phyloP scores from a whole-genome alignment of 257 asterid species.

The Nicotiana tabacum region DNA sequence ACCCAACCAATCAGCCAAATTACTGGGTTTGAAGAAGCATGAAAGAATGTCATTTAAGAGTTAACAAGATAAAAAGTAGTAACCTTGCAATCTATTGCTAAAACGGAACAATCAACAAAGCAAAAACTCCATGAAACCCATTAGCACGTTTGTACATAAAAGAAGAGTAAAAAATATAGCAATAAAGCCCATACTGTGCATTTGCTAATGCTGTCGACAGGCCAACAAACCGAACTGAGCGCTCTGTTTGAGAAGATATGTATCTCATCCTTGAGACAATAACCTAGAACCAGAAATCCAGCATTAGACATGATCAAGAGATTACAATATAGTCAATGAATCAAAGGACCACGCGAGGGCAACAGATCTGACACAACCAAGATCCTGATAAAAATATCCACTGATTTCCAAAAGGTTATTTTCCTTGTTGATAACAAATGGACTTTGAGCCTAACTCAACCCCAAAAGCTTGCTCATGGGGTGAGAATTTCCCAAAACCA shows the following conservation, averaged over 20 bases:
- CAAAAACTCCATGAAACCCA: background rate
- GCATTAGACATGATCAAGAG: constrained; percentile 9
- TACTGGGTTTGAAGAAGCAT: constrained; percentile 41
- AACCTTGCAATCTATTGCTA: background rate
- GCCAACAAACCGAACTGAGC: constrained; percentile 85
- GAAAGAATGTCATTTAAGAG: background rate
- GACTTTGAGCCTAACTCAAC: too few species aligned
- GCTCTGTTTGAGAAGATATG: constrained; percentile 96
- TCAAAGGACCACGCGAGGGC: background rate
- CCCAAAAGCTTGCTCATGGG: too few species aligned
- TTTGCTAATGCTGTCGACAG: constrained; percentile 98
- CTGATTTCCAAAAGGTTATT: too few species aligned
- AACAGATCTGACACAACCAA: too few species aligned
- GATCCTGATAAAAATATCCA: too few species aligned
- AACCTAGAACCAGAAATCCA: constrained; percentile 45
- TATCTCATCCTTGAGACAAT: constrained; percentile 99
- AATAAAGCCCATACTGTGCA: constrained; percentile 54
- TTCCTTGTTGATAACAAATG: too few species aligned
- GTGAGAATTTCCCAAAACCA: too few species aligned
- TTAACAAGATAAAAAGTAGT: background rate
- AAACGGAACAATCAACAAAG: background rate
- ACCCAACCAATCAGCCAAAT: constrained; percentile 98
- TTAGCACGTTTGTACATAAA: background rate
- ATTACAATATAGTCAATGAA: background rate
- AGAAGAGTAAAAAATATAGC: background rate